Evolutionary conservation across 2,329 filamentous ascomycete species (phyloP).

Genomic region (Catunica adiposa): DNA sequence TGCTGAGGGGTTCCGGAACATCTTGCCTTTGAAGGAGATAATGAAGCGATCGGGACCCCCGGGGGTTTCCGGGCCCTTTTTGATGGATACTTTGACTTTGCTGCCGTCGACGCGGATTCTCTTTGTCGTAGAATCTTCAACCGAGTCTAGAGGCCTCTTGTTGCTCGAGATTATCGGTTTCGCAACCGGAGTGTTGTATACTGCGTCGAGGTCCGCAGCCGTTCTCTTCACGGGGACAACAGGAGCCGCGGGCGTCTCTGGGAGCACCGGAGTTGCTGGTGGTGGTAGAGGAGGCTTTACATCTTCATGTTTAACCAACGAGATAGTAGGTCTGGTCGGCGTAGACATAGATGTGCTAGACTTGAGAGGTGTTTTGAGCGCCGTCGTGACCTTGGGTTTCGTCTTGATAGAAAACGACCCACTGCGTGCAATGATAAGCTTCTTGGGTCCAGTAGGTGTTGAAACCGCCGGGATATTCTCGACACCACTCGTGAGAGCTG

Average conservation of each 20-base stretch:
- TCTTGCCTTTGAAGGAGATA: conserved; percentile 11
- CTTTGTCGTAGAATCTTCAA: conserved; percentile 5
- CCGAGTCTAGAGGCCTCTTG: conserved; percentile 9
- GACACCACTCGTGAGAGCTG: neutral
- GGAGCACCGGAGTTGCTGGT: neutral
- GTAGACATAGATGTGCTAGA: neutral
- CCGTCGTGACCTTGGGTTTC: conserved; percentile 6
- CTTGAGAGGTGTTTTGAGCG: neutral
- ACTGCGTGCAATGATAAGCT: conserved; percentile 15
- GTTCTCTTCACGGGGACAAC: conserved; percentile 1
- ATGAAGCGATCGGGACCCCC: conserved; percentile 1
- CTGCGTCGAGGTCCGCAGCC: conserved; percentile 4
- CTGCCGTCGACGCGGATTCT: conserved; percentile 10
- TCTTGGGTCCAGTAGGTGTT: conserved; percentile 10
- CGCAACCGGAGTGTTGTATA: conserved; percentile 3
- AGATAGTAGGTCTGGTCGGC: conserved; percentile 10
- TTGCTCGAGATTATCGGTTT: conserved; percentile 1
- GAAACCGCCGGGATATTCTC: neutral
- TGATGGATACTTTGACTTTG: conserved; percentile 2
- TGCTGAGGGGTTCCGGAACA: conserved; percentile 10
- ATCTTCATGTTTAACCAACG: conserved; percentile 13
- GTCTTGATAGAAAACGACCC: conserved; percentile 13
- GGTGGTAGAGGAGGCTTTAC: neutral
- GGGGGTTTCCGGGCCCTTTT: neutral
- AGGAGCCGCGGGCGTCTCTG: neutral